These are phyloP conservation scores for Malbranchea zuffiana DNA, from an alignment of 2,329 filamentous ascomycete genomes.

Conservation along the genomic window DNA sequence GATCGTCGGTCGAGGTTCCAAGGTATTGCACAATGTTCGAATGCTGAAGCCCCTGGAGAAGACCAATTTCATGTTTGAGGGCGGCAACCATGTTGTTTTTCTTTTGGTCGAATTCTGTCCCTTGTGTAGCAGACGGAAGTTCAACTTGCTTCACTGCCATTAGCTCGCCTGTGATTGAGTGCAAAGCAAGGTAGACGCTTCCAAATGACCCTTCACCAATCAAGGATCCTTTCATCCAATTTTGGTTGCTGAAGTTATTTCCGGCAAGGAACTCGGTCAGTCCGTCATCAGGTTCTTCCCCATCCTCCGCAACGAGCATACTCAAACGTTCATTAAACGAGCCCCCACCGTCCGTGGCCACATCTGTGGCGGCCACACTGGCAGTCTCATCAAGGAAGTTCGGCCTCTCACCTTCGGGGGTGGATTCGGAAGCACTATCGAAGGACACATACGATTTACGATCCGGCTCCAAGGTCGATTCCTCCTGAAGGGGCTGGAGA, in stretches of 20 bases:
- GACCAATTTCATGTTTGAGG: slow-evolving; percentile 87
- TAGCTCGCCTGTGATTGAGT: slow-evolving; percentile 91
- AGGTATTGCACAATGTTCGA: slow-evolving; percentile 97
- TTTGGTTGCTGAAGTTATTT: slow-evolving; percentile 91
- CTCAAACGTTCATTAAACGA: slow-evolving; percentile 75
- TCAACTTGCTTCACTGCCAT: slow-evolving; percentile 98
- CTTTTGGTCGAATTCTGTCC: slow-evolving; percentile 67
- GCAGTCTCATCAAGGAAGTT: slow-evolving; percentile 81
- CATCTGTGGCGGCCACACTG: slow-evolving; percentile 48
- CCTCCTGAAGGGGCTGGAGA: slow-evolving; percentile 81
- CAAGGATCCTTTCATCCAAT: slow-evolving; percentile 98
- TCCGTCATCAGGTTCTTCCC: slow-evolving; percentile 82
- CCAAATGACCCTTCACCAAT: slow-evolving; percentile 97
- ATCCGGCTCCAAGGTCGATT: slow-evolving; percentile 74
- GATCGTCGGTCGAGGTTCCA: slow-evolving; percentile 81
- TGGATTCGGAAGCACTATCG: slow-evolving; percentile 37
- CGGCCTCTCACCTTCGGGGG: slow-evolving; percentile 62
- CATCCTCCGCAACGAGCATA: slow-evolving; percentile 76
- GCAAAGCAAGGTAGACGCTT: slow-evolving; percentile 85
- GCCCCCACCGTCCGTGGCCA: slow-evolving; percentile 49
- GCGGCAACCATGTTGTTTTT: slow-evolving; percentile 99
- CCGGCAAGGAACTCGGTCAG: slow-evolving; percentile 80
- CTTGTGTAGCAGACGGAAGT: slow-evolving; percentile 68
- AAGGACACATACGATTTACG: slow-evolving; percentile 89
- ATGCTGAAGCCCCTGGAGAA: slow-evolving; percentile 87